Evolutionary conservation across 768 basidiomycete genomes (phyloP).

Genomic region (Lactarius psammicola): DNA sequence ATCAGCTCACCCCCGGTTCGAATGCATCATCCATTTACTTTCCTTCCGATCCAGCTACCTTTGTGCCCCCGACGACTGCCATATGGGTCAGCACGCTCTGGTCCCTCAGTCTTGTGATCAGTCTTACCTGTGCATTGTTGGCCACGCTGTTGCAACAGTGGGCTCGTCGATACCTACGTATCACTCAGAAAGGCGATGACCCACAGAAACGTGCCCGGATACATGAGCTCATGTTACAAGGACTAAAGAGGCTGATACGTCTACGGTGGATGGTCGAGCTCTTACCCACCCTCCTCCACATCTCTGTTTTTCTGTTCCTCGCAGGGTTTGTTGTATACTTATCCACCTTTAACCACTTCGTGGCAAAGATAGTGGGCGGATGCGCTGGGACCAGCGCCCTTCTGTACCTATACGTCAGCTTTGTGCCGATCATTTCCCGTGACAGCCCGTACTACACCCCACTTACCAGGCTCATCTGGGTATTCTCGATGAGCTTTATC

Average conservation of each 20-base stretch:
- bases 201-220: not conserved
- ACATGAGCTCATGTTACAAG: not conserved
- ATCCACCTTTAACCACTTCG: not conserved
- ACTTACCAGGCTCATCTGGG: not conserved
- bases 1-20: not conserved
- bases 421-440: not conserved
- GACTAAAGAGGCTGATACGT: not conserved
- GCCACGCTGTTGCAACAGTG: not conserved
- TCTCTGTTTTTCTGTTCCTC: constrained; percentile 17
- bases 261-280: constrained; percentile 2
- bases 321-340: not conserved
- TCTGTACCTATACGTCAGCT: not conserved
- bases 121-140: not conserved
- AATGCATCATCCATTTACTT: not conserved
- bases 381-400: not conserved
- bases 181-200: not conserved
- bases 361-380: not conserved
- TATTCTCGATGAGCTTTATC: not conserved
- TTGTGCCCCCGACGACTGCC: no score
- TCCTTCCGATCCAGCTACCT: not conserved
- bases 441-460: not conserved
- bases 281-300: constrained; percentile 1
- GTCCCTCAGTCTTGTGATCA: not conserved
- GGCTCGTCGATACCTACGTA: not conserved
- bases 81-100: not conserved